phyloP scores from a whole-genome alignment of 2,329 filamentous ascomycete genomes.

The Fusarium tjaetaba region DNA sequence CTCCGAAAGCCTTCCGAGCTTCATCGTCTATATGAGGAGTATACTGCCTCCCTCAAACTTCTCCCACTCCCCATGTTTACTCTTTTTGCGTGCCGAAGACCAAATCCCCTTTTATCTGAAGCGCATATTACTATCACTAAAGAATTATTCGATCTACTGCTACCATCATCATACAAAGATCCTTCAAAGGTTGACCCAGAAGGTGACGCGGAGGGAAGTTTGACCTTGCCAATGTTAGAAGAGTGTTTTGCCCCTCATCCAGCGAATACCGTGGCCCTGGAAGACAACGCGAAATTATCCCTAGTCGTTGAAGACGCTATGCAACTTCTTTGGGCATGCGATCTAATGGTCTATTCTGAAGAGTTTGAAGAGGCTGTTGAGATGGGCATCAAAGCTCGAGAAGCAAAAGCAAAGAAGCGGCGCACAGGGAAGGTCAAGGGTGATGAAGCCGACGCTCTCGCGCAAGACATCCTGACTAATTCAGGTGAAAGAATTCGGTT shows the following conservation, averaged over 20 bases:
- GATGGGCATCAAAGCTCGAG: slow-evolving; percentile 60
- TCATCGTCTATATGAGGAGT: slow-evolving; percentile 67
- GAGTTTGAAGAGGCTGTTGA: slow-evolving; percentile 53
- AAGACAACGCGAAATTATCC: slow-evolving; percentile 79
- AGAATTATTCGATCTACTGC: slow-evolving; percentile 57
- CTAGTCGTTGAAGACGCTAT: slow-evolving; percentile 74
- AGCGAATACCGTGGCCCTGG: slow-evolving; percentile 67
- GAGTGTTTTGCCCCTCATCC: slow-evolving; percentile 72
- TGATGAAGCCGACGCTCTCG: slow-evolving; percentile 53
- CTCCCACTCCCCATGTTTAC: slow-evolving; percentile 67
- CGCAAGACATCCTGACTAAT: slow-evolving; percentile 54
- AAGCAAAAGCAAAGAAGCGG: slow-evolving; percentile 57
- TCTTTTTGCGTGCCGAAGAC: slow-evolving; percentile 57
- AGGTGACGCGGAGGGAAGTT: slow-evolving; percentile 49
- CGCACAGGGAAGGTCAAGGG: slow-evolving; percentile 48
- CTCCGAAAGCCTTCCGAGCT: slow-evolving; percentile 56
- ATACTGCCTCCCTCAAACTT: slow-evolving; percentile 65
- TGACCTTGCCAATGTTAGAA: slow-evolving; percentile 60
- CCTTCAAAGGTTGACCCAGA: slow-evolving; percentile 53
- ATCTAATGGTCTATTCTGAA: slow-evolving; percentile 49
- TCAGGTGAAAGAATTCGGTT: slow-evolving; percentile 57
- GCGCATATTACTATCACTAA: slow-evolving; percentile 58
- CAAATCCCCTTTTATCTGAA: slow-evolving; percentile 49
- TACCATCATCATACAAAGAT: slow-evolving; percentile 53
- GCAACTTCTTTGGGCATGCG: slow-evolving; percentile 58